Evolutionary conservation across 495 filamentous ascomycete genomes (phyloP).

Genomic region (Oleoguttula mirabilis): DNA sequence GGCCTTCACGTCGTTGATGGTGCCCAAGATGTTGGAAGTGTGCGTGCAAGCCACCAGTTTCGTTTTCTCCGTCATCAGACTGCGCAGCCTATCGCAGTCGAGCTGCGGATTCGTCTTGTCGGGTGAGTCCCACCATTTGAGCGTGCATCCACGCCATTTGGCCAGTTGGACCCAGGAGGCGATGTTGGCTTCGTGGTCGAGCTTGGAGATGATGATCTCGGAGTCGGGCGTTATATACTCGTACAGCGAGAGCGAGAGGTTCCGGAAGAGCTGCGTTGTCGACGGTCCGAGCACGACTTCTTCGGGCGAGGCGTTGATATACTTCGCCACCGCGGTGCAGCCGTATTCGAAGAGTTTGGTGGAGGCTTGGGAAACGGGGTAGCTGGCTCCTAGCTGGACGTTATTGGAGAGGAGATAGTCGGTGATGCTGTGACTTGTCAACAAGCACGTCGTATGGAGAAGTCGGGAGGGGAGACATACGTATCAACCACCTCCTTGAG

Average conservation of each 20-base stretch:
- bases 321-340: conserved; percentile 49
- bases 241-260: conserved; percentile 47
- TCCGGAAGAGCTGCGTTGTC: conserved; percentile 62
- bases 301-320: conserved; percentile 49
- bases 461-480: conserved; percentile 33
- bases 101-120: conserved; percentile 42
- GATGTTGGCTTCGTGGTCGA: conserved; percentile 65
- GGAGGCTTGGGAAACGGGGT: conserved; percentile 41
- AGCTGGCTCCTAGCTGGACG: conserved; percentile 60
- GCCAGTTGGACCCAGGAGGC: conserved; percentile 58
- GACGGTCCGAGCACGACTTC: conserved; percentile 42
- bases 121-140: conserved; percentile 55
- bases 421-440: conserved; percentile 37
- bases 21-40: conserved; percentile 57
- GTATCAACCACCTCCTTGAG: conserved; percentile 51
- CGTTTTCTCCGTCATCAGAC: conserved; percentile 46
- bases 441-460: neutral
- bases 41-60: conserved; percentile 58
- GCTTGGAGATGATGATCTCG: conserved; percentile 52
- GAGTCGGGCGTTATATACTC: conserved; percentile 41
- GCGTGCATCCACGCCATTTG: conserved; percentile 37
- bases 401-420: conserved; percentile 56
- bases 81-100: conserved; percentile 37
- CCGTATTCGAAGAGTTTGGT: conserved; percentile 44
- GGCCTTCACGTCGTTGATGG: conserved; percentile 48